Base-by-base conservation (phyloP, 2,329 filamentous ascomycete genomes). In the Passalora sequoiae region DNA sequence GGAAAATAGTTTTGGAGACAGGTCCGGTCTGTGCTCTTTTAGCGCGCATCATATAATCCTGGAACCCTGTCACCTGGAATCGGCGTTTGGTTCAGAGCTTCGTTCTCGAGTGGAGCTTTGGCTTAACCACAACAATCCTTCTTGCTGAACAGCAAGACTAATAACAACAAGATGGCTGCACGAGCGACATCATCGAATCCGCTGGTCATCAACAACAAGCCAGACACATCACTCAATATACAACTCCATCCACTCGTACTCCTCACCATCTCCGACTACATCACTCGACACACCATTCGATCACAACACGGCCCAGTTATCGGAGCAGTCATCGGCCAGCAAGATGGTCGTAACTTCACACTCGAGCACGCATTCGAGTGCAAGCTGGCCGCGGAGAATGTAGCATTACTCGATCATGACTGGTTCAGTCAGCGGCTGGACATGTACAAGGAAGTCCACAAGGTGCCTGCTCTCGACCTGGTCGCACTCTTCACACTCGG, bases 181-280 rank as follows among this genome's bases (percentile, higher is more conserved):
- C 6, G 12, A 27, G 20, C 32, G 16, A 47, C 53, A n/a, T 47
- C 58, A 21, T 42, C 48, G 8, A 72, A 72, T 43, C 66, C 68
- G 17, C 67, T 73, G 17, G 53, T 73, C 35, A 68, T 69, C 12
- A 67, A 58, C 31, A 61, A 62, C 35, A 67, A 66, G 48, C 80
- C 79, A 30, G 86, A 92, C 66, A 83, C 83, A 15, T 80, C 81
- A 38, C 79, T 94, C 32, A 83, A 88, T 53, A 80, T 89, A 43
- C 81, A 89, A 57, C 80, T 98, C 13, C 92, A 98, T 61, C 92
- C 92, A 19, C 82, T 98, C 37, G 89, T 95, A 40, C 84, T 97
- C 54, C 86, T 98, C 68, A 94, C 86, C 53, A 92, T 98, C 59
- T 95, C 91, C 56, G 92, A 98, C 67, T 94, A 94, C 66, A 89